Conservation (phyloP, 805 yeast species). For the Helenozyma rhizophorensis region DNA sequence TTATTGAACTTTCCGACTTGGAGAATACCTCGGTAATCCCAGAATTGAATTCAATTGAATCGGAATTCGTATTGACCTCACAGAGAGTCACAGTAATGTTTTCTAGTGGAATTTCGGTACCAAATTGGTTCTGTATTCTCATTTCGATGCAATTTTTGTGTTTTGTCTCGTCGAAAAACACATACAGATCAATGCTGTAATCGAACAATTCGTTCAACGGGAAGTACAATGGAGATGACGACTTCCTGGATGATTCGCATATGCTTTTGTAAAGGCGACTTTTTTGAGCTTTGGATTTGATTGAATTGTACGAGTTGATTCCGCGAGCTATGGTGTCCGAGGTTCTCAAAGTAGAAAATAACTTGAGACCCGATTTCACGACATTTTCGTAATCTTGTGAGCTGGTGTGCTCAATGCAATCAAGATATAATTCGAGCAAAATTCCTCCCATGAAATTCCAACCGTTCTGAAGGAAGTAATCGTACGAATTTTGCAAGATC, state of each 20-base stretch:
- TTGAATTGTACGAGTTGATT: conserved; percentile 23
- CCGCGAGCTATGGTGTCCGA: conserved; percentile 14
- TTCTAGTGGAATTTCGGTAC: conserved; percentile 18
- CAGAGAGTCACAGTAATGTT: conserved; percentile 19
- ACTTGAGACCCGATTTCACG: conserved; percentile 36
- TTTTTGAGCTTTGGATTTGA: conserved; percentile 15
- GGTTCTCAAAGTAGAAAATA: conserved; percentile 30
- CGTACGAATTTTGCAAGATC: conserved; percentile 65
- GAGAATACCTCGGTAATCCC: conserved; percentile 13
- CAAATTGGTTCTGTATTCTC: conserved; percentile 26
- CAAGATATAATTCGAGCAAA: conserved; percentile 62
- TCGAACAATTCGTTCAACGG: conserved; percentile 35
- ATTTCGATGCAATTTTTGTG: conserved; percentile 39
- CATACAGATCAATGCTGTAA: conserved; percentile 31
- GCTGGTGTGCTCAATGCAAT: conserved; percentile 51
- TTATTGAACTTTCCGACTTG: conserved; percentile 10
- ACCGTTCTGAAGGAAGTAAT: conserved; percentile 60
- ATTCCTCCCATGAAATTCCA: conserved; percentile 71
- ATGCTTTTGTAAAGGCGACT: conserved; percentile 3
- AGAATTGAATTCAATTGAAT: too few relatives aligned
- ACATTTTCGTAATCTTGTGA: conserved; percentile 24
- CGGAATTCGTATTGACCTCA: too few relatives aligned
- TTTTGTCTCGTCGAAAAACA: too few relatives aligned
- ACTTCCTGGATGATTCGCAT: conserved; percentile 1
- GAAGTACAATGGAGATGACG: conserved; percentile 12